These are phyloP conservation scores for Tetracentron sinense DNA, from an alignment of 164 flowering plant genomes.

Conservation along the genomic window DNA sequence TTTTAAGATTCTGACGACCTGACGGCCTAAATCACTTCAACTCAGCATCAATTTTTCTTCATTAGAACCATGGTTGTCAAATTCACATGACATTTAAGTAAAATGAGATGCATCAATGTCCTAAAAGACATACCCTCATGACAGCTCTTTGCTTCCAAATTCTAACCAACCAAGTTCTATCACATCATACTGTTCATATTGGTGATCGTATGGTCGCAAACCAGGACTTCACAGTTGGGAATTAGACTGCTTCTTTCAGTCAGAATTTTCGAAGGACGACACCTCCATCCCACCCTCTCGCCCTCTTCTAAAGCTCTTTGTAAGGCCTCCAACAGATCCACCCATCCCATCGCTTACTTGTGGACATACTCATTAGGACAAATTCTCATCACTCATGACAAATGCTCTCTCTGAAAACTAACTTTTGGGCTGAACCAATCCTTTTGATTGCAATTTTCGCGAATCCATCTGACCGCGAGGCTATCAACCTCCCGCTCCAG, in stretches of 20 bases:
- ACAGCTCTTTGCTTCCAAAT: not conserved
- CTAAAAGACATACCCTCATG: not conserved
- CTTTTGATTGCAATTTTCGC: not conserved
- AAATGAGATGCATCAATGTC: not conserved
- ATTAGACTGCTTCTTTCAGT: not conserved
- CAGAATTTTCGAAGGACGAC: too few species aligned
- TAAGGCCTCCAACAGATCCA: constrained; percentile 4
- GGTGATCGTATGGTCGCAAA: not conserved
- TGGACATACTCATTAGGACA: not conserved
- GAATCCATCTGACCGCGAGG: constrained; percentile 5
- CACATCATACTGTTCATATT: not conserved
- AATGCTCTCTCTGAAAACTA: not conserved
- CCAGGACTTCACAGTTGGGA: not conserved
- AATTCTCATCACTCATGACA: not conserved
- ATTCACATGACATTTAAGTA: not conserved
- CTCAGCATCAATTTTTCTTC: not conserved
- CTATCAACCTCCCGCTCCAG: constrained; percentile 1
- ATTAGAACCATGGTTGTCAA: not conserved
- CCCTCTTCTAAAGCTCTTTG: too few species aligned
- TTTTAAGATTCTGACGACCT: too few species aligned
- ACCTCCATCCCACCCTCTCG: too few species aligned
- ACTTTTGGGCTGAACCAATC: constrained; percentile 4
- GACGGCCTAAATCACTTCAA: too few species aligned
- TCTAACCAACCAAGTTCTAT: not conserved
- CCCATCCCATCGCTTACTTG: constrained; percentile 5